Conservation (phyloP, 2,329 filamentous ascomycete species). For the Neonectria sp. region DNA sequence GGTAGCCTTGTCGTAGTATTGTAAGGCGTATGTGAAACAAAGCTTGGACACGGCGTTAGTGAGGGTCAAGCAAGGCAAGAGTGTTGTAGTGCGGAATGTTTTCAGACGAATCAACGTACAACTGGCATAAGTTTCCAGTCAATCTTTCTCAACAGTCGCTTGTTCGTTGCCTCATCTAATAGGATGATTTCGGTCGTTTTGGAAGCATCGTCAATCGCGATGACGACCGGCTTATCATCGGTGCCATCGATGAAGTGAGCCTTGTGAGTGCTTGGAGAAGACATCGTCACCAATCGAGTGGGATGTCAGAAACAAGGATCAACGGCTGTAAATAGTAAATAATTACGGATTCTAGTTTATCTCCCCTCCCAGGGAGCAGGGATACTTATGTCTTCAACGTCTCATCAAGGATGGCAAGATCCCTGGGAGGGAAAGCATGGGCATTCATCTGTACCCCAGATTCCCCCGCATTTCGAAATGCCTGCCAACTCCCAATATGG, state of each 20-base stretch:
- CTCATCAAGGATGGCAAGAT: not conserved
- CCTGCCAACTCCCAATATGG: not conserved
- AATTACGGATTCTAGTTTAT: not conserved
- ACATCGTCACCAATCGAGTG: not conserved
- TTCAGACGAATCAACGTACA: slow-evolving; percentile 24
- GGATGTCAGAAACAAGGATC: not conserved
- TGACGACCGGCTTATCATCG: slow-evolving; percentile 23
- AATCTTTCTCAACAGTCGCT: slow-evolving; percentile 36
- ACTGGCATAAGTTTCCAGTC: slow-evolving; percentile 46
- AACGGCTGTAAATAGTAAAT: not conserved
- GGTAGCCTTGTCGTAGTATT: slow-evolving; percentile 51
- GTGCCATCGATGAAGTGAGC: not conserved
- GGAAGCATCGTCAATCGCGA: slow-evolving; percentile 15
- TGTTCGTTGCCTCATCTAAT: slow-evolving; percentile 32
- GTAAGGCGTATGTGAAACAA: slow-evolving; percentile 51
- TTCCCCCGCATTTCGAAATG: slow-evolving; percentile 16
- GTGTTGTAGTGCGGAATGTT: not conserved
- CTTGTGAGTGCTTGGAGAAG: not conserved
- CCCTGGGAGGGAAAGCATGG: not conserved
- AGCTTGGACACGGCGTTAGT: slow-evolving; percentile 28
- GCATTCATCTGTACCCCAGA: slow-evolving; percentile 18
- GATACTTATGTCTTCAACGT: slow-evolving; percentile 4
- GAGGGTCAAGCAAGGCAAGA: too few species aligned
- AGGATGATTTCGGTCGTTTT: slow-evolving; percentile 4
- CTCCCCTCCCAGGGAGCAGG: not conserved